A percentile compares a stretch with the other conserved stretches of the same genome.
Conservation (phyloP, 2,329 filamentous ascomycete genomes). For the Gremmenia infestans region DNA sequence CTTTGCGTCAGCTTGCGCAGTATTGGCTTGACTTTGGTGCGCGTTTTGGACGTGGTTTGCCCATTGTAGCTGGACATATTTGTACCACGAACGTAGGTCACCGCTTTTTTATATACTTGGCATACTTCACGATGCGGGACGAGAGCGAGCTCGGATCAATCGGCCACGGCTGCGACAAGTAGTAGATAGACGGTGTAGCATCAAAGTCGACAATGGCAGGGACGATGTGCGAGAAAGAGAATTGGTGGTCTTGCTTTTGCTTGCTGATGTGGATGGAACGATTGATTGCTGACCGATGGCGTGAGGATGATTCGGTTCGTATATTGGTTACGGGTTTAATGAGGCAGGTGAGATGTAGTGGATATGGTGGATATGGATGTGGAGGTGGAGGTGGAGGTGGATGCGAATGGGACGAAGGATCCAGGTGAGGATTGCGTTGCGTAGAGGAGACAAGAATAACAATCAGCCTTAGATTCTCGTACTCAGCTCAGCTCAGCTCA, state of each 20-base stretch:
- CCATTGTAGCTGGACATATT: constrained; percentile 26
- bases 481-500: constrained; percentile 15
- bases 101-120: constrained; percentile 18
- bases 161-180: too few species aligned
- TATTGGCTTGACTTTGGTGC: constrained; percentile 47
- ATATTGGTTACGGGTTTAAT: too few species aligned
- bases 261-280: too few species aligned
- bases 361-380: background rate
- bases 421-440: background rate
- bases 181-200: too few species aligned
- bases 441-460: constrained; percentile 3
- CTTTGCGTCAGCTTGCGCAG: constrained; percentile 50
- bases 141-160: background rate
- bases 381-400: background rate
- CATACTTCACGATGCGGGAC: constrained; percentile 8
- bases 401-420: background rate
- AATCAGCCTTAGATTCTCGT: background rate
- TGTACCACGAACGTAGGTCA: constrained; percentile 3
- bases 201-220: background rate
- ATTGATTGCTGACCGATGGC: background rate
- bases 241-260: too few species aligned
- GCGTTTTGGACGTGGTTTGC: constrained; percentile 19
- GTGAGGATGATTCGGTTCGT: background rate
- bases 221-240: background rate
- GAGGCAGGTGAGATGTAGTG: background rate